Base-by-base conservation (phyloP, 179 eudicot species). In the Silene coronaria region DNA sequence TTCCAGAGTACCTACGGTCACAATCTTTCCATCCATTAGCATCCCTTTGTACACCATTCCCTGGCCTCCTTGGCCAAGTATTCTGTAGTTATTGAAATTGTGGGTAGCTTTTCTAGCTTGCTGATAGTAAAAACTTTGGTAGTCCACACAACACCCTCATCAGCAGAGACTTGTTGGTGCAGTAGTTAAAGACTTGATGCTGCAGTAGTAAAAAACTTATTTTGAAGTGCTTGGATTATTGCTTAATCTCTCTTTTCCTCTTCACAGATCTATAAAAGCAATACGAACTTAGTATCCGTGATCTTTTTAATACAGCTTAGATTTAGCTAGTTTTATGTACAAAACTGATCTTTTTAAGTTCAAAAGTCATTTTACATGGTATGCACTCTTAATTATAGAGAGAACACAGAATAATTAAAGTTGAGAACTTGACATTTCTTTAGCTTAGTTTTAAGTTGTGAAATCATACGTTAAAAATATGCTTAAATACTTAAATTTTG, bases 71-170 rank as follows among this genome's bases (percentile, higher is more conserved):
- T 60, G 30, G 64, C 64, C 28, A 11, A 60, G 27, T 5, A 60
- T 60, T 60, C 64, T 60, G 64, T 60, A 21, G 4, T 60, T 28
- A 60, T 60, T 60, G 64, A 60, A 62, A 59, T 76, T 42, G 30
- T 82, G 72, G 0, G 88, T 82, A 21, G 85, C 87, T 46, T 73
- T 22, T 80, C 76, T 24, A 82, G 66, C 67, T 78, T 84, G 11
- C 69, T 57, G 24, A 74, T 60, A 22, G 61, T 75, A 72, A 84
- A 84, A 2, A 86, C 21, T 27, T n/a, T 82, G n/a, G 76, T 80
- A 22, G 61, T 74, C 6, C 67, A 79, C 1, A 75, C 73, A 45
- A 24, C 74, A 58, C 81, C 83, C 1, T 72, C 19, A n/a, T 24
- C 65, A 14, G 83, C 71, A 6, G 77, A 73, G 30, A 83, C 19